Evolutionary conservation across 768 basidiomycete genomes (phyloP), one percentile per base, ranked within the genome.

Genomic region (Kondoa subrosea): DNA sequence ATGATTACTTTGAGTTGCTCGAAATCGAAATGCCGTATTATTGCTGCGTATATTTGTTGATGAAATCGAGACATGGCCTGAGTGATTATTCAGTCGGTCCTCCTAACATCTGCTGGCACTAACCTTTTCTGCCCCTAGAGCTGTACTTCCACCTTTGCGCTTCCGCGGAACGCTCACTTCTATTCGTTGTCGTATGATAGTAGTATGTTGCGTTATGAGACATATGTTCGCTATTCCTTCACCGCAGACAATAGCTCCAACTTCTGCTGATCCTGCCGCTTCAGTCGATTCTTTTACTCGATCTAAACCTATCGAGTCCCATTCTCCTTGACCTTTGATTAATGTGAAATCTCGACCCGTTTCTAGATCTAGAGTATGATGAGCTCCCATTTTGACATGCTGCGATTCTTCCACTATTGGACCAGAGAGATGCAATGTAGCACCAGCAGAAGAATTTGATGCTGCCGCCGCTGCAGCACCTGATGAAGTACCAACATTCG

Each of bases 161-260:
- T 99, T 99, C 65, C 95, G 83, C 3, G 95, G 95, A 67, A 97
- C 86, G 0, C 87, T 80, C 0, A 91, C 83, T 25, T 89, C 87
- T 66, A 99, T 85, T 26, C 95, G 83, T 75, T 96, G 90, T 2
- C 89, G 80, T 34, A 99, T 85, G 31, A 92, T 81, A 1, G 95
- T 99, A 86, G 97, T 92, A 77, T 97, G 92, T 73, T 97, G 87
- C 1, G 92, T 96, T 16, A 99, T 81, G 32, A 99, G 78, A 77
- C 95, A 97, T 76, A 99, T 88, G 12, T 89, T 86, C 0, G 95
- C 95, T 1, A 84, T 85, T 25, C 95, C 95, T 80, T 99, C 95
- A 34, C 95, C 93, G 71, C 89, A 90, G 2, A 99, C 89, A 27
- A 99, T 82, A 0, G 95, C 95, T 16, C 89, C 95, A 2, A 99